Conservation (phyloP, 2,329 filamentous ascomycete species). For the Fusarium longipes region DNA sequence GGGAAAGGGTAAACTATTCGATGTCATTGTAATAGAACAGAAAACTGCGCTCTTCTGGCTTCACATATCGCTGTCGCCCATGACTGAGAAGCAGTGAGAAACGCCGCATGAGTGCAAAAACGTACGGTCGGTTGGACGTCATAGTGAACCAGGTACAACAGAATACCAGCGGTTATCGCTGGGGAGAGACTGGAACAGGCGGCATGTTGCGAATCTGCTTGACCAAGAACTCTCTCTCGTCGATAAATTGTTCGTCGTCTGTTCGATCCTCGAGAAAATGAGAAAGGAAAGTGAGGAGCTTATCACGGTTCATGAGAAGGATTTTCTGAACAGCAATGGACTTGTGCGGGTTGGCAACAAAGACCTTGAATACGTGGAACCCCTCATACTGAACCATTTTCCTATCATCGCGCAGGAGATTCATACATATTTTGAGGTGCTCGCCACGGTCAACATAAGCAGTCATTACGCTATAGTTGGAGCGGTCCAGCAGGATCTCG, state of each 20-base stretch:
- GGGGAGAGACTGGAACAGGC: slow-evolving; percentile 64
- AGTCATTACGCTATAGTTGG: slow-evolving; percentile 99
- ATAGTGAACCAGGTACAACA: neutral
- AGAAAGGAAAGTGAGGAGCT: slow-evolving; percentile 87
- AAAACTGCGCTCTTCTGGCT: slow-evolving; percentile 20
- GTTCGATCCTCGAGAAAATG: slow-evolving; percentile 94
- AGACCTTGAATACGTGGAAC: slow-evolving; percentile 99
- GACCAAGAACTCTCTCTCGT: slow-evolving; percentile 96
- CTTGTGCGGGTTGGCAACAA: slow-evolving; percentile 98
- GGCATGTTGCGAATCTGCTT: slow-evolving; percentile 87
- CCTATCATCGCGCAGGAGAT: slow-evolving; percentile 90
- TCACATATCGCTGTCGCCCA: slow-evolving; percentile 13
- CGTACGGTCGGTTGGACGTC: slow-evolving; percentile 16
- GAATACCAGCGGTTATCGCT: slow-evolving; percentile 52
- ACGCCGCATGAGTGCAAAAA: slow-evolving; percentile 26
- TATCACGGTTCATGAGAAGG: slow-evolving; percentile 93
- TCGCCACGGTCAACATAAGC: slow-evolving; percentile 95
- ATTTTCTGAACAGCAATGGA: slow-evolving; percentile 96
- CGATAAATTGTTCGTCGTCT: slow-evolving; percentile 98
- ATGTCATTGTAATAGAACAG: slow-evolving; percentile 29
- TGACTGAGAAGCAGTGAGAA: slow-evolving; percentile 15
- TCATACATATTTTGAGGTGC: slow-evolving; percentile 98
- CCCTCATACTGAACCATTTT: slow-evolving; percentile 99
- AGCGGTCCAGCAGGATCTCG: slow-evolving; percentile 91
- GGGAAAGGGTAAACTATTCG: slow-evolving; percentile 21